Conservation (phyloP, 1,284 basidiomycete species). For the Leccinum cinnamomeum region DNA sequence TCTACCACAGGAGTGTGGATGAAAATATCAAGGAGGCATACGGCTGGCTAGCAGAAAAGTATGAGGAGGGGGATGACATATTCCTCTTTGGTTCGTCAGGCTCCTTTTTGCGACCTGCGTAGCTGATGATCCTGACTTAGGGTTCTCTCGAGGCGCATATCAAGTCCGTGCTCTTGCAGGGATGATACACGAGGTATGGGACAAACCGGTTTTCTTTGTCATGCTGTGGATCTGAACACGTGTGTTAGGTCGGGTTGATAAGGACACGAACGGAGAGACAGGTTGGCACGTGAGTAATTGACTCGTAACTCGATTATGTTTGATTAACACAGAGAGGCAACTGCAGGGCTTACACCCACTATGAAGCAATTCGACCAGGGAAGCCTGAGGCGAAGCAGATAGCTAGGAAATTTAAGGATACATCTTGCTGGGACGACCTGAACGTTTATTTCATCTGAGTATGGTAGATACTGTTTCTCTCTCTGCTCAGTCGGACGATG, state of each 20-base stretch:
- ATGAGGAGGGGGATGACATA: background rate
- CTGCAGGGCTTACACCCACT: conserved; percentile 33
- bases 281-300: background rate
- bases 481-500: too few species aligned
- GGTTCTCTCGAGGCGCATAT: background rate
- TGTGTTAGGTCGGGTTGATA: conserved; percentile 19
- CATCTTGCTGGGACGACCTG: conserved; percentile 7
- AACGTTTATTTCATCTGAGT: conserved; percentile 36
- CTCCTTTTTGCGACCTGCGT: background rate
- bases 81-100: background rate
- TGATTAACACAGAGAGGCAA: background rate
- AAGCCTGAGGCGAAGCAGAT: too few species aligned
- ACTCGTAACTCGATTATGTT: background rate
- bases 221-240: background rate
- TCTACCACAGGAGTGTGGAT: background rate
- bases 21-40: background rate
- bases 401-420: too few species aligned
- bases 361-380: too few species aligned
- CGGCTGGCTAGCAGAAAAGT: background rate
- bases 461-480: conserved; percentile 23
- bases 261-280: background rate
- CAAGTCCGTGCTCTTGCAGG: background rate
- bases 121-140: background rate
- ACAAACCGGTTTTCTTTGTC: background rate
- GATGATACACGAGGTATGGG: background rate